These are phyloP conservation scores for Physaria fendleri DNA, from an alignment of 345 rosid genomes.

Conservation along the genomic window DNA sequence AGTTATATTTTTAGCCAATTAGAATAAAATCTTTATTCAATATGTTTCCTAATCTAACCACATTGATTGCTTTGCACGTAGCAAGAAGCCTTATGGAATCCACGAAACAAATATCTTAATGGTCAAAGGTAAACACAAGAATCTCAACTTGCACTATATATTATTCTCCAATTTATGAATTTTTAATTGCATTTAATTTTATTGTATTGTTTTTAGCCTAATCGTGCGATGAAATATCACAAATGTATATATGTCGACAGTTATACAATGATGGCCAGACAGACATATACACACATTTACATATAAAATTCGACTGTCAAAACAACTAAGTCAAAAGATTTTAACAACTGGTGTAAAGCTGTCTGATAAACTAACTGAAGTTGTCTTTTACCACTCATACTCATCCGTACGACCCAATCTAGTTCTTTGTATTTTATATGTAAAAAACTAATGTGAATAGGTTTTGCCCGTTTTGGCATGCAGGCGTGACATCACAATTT, in stretches of 20 bases:
- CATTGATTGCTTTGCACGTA: conserved; percentile 23
- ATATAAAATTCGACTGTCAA: background rate
- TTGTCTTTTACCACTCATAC: conserved; percentile 23
- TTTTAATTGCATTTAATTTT: background rate
- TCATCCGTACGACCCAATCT: background rate
- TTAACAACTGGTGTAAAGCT: conserved; percentile 17
- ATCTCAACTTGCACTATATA: background rate
- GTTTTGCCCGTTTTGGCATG: too few species aligned
- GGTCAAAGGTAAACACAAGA: too few species aligned
- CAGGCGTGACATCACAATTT: too few species aligned
- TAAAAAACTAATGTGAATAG: background rate
- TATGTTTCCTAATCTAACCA: background rate
- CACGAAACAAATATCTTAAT: conserved; percentile 22
- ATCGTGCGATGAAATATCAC: conserved; percentile 19
- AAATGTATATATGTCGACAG: conserved; percentile 1
- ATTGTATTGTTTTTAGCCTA: conserved; percentile 2
- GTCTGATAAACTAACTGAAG: background rate
- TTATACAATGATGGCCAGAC: background rate
- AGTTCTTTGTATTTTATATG: background rate
- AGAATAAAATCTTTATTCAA: background rate
- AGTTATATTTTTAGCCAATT: background rate
- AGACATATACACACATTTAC: background rate
- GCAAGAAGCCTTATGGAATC: conserved; percentile 13
- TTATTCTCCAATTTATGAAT: background rate
- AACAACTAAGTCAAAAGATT: conserved; percentile 18